Evolutionary conservation across 495 filamentous ascomycete genomes (phyloP).

Genomic region (Neurospora sp.): DNA sequence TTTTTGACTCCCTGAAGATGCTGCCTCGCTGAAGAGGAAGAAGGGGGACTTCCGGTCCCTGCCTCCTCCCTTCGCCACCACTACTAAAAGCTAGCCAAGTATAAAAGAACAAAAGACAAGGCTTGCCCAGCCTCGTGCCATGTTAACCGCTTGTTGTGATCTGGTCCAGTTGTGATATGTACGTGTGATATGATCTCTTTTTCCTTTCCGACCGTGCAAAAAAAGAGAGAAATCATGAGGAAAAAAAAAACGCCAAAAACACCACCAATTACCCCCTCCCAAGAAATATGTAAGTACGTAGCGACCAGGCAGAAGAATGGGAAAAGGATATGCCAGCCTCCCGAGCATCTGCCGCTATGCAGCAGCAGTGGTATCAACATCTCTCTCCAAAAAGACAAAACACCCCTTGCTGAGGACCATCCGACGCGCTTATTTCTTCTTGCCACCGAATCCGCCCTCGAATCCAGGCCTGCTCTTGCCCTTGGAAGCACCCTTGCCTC

Average conservation of each 20-base stretch:
- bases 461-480: constrained; percentile 69
- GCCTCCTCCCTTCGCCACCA: not conserved
- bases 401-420: not conserved
- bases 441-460: constrained; percentile 77
- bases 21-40: not conserved
- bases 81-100: not conserved
- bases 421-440: constrained; percentile 15
- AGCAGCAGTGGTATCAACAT: not conserved
- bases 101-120: not conserved
- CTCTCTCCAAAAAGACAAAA: not conserved
- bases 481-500: constrained; percentile 42
- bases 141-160: not conserved
- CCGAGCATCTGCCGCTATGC: not conserved
- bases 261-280: not conserved
- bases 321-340: not conserved
- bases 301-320: not conserved
- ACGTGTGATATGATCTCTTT: not conserved
- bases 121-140: not conserved
- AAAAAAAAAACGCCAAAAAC: not conserved
- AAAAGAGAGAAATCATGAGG: not conserved
- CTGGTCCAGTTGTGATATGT: not conserved
- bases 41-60: not conserved
- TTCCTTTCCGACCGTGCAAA: not conserved
- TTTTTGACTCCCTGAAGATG: not conserved
- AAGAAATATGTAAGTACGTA: not conserved